phyloP scores from a whole-genome alignment of 2,329 filamentous ascomycete genomes.

The Hymenoscyphus salicellus region DNA sequence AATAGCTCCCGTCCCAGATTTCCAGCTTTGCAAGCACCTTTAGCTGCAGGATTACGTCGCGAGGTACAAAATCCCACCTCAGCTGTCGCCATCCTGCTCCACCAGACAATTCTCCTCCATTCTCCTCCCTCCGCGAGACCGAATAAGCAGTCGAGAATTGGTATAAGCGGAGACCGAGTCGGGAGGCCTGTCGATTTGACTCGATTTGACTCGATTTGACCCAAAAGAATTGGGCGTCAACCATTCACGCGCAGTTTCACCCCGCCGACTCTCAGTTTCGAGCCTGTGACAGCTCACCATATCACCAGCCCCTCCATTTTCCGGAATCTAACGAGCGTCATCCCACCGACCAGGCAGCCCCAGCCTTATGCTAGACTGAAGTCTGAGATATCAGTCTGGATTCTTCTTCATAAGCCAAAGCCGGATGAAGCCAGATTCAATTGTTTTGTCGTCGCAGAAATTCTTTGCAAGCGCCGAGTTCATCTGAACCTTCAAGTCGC shows the following conservation, averaged over 20 bases:
- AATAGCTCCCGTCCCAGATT: conserved; percentile 20
- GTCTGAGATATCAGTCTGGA: neutral
- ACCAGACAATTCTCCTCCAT: neutral
- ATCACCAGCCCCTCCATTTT: conserved; percentile 22
- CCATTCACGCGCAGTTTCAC: conserved; percentile 13
- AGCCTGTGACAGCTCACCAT: conserved; percentile 26
- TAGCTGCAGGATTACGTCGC: neutral
- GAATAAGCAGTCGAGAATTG: conserved; percentile 18
- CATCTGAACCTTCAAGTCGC: neutral
- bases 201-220: neutral
- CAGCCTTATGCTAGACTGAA: conserved; percentile 17
- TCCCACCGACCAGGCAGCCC: conserved; percentile 18
- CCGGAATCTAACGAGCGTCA: conserved; percentile 23
- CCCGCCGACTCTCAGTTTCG: conserved; percentile 10
- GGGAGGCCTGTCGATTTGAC: conserved; percentile 5
- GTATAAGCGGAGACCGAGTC: conserved; percentile 9
- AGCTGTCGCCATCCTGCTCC: conserved; percentile 4
- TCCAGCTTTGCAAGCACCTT: conserved; percentile 8
- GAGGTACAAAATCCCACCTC: conserved; percentile 7
- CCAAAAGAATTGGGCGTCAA: neutral
- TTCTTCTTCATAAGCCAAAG: neutral
- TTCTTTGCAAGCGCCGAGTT: neutral
- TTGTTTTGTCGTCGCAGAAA: neutral
- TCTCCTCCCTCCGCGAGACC: neutral
- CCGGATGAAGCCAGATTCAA: neutral